Conservation (phyloP, 2,329 filamentous ascomycete genomes). For the Stachybotrys chartarum region DNA sequence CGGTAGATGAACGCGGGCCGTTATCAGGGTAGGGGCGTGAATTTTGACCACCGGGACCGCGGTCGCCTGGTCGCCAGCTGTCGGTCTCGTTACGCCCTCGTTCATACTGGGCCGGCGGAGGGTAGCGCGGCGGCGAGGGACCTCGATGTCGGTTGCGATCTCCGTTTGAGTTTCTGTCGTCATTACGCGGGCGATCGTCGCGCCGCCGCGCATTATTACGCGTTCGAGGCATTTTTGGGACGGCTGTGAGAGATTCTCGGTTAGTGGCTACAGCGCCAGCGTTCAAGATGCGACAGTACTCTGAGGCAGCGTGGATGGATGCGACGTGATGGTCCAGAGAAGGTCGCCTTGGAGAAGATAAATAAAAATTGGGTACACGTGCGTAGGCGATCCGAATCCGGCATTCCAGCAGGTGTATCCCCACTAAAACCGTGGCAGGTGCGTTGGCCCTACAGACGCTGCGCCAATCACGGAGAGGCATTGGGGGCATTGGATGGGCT, state of each 20-base stretch:
- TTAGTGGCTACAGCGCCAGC: too few species aligned
- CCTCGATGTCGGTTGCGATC: constrained; percentile 8
- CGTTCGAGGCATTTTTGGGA: neutral
- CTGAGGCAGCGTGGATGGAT: neutral
- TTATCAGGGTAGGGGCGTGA: constrained; percentile 11
- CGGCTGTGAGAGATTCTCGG: neutral
- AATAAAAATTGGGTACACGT: too few species aligned
- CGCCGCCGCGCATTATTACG: neutral
- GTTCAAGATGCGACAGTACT: too few species aligned
- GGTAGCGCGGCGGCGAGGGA: constrained; percentile 6
- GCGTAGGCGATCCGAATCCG: too few species aligned
- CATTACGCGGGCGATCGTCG: constrained; percentile 6
- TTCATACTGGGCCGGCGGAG: constrained; percentile 5
- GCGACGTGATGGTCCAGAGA: neutral
- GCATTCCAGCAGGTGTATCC: too few species aligned
- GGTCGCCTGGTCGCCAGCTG: constrained; percentile 19
- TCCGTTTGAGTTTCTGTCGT: constrained; percentile 8
- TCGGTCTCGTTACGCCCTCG: constrained; percentile 15
- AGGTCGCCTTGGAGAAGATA: too few species aligned
- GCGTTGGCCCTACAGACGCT: too few species aligned
- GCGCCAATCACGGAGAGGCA: too few species aligned
- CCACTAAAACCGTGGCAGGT: too few species aligned
- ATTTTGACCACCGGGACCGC: constrained; percentile 10
- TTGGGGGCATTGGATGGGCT: too few species aligned
- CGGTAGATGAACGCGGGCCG: constrained; percentile 7